Evolutionary conservation across 148 eudicot genomes (phyloP).

Genomic region (Vaccinium darrowii): DNA sequence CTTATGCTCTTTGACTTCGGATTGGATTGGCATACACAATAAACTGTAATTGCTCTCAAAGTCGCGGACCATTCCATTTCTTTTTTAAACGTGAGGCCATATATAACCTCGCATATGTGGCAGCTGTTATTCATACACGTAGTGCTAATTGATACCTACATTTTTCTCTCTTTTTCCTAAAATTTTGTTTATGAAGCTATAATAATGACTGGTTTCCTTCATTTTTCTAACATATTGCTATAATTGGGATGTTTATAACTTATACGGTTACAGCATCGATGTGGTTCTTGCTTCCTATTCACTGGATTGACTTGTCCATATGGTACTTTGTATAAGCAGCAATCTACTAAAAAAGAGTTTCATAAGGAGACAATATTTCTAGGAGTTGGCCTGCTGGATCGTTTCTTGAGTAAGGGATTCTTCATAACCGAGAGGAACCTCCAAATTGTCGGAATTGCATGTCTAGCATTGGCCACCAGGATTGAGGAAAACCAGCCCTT

Average conservation of each 20-base stretch:
- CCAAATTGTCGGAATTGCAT: constrained; percentile 86
- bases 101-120: background rate
- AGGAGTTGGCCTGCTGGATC: constrained; percentile 74
- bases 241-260: background rate
- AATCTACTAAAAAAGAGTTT: constrained; percentile 55
- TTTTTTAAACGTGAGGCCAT: no score
- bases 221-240: background rate
- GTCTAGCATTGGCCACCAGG: constrained; percentile 88
- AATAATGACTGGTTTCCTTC: background rate
- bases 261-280: background rate
- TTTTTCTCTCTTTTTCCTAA: background rate
- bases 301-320: constrained; percentile 3
- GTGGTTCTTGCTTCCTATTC: constrained; percentile 5
- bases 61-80: background rate
- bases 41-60: background rate
- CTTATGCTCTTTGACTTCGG: background rate
- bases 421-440: constrained; percentile 62
- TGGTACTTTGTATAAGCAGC: constrained; percentile 39
- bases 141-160: background rate
- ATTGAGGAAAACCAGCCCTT: constrained; percentile 93
- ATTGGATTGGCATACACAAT: background rate
- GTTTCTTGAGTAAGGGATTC: constrained; percentile 83
- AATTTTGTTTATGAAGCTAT: background rate
- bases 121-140: background rate
- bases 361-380: constrained; percentile 80